Evolutionary conservation across 202 grass and related monocot genomes (phyloP).

Genomic region (Setaria viridis): DNA sequence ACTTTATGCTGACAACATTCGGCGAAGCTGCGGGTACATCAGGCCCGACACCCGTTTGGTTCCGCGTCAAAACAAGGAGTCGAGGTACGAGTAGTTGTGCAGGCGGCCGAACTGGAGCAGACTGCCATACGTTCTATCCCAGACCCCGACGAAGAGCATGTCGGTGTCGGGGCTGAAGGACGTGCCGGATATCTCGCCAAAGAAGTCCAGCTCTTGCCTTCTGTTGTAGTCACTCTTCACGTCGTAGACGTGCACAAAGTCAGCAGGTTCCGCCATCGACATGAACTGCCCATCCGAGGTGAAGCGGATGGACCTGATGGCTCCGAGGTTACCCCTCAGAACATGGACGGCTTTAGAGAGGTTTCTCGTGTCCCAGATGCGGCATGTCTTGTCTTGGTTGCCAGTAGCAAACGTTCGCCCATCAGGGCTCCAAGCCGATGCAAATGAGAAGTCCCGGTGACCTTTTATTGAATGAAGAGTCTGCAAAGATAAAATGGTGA

Average conservation of each 20-base stretch:
- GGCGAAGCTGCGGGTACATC: constrained; percentile 1
- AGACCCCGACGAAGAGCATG: constrained; percentile 75
- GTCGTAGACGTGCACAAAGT: constrained; percentile 89
- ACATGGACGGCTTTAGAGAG: constrained; percentile 73
- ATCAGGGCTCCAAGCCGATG: constrained; percentile 86
- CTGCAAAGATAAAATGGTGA: constrained; percentile 51
- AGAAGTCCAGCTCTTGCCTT: constrained; percentile 93
- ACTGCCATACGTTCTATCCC: constrained; percentile 80
- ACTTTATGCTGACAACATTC: constrained; percentile 46
- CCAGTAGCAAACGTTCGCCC: constrained; percentile 84
- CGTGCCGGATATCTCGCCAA: constrained; percentile 86
- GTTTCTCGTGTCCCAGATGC: constrained; percentile 83
- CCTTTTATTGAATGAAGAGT: constrained; percentile 68
- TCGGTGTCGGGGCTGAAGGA: constrained; percentile 88
- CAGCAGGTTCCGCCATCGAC: constrained; percentile 88
- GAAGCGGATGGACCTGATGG: constrained; percentile 82
- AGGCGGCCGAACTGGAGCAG: constrained; percentile 72
- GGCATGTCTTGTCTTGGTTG: constrained; percentile 95
- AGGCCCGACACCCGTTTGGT: constrained; percentile 8
- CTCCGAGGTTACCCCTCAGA: constrained; percentile 84
- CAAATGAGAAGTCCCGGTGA: constrained; percentile 83
- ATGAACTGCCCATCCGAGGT: constrained; percentile 84
- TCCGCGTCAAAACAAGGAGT: constrained; percentile 66
- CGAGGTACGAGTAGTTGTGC: constrained; percentile 63
- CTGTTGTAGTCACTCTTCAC: constrained; percentile 65